These are phyloP conservation scores for Vaccinium darrowii DNA, from an alignment of 148 eudicot species.

Conservation along the genomic window DNA sequence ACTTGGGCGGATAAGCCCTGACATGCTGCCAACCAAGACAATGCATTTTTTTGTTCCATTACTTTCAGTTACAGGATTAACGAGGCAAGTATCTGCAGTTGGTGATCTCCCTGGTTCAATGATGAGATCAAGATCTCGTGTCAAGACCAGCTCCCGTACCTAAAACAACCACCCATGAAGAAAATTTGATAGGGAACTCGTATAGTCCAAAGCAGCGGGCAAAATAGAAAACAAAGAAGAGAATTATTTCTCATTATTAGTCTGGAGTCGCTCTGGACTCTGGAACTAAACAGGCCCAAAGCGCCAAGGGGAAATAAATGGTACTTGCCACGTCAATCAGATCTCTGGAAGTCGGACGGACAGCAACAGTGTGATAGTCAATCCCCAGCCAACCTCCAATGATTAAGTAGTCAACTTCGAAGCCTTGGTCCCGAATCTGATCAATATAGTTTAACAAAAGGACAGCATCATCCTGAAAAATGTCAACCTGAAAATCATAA, in stretches of 20 bases:
- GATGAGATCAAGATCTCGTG: slow-evolving; percentile 78
- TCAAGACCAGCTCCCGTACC: slow-evolving; percentile 84
- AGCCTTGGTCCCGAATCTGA: slow-evolving; percentile 86
- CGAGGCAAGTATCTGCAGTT: slow-evolving; percentile 88
- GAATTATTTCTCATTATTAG: background rate
- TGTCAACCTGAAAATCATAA: slow-evolving; percentile 62
- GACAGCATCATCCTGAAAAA: slow-evolving; percentile 90
- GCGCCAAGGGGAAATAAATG: background rate
- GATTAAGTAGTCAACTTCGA: slow-evolving; percentile 78
- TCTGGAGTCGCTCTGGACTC: background rate
- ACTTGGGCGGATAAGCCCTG: slow-evolving; percentile 97
- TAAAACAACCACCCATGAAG: slow-evolving; percentile 26
- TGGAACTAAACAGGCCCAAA: background rate
- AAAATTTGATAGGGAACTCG: background rate
- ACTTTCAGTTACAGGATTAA: slow-evolving; percentile 91
- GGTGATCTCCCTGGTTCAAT: slow-evolving; percentile 97
- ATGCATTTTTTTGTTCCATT: slow-evolving; percentile 87
- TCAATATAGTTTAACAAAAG: slow-evolving; percentile 89
- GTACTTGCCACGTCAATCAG: slow-evolving; percentile 75
- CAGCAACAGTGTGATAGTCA: slow-evolving; percentile 86
- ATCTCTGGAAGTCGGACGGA: slow-evolving; percentile 38
- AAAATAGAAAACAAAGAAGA: background rate
- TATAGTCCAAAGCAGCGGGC: background rate
- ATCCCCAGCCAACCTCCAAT: slow-evolving; percentile 98
- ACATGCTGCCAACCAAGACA: slow-evolving; percentile 98